These are phyloP conservation scores for Pyropia yezoensis DNA, from an alignment of 23 red algal species.

Conservation along the genomic window DNA sequence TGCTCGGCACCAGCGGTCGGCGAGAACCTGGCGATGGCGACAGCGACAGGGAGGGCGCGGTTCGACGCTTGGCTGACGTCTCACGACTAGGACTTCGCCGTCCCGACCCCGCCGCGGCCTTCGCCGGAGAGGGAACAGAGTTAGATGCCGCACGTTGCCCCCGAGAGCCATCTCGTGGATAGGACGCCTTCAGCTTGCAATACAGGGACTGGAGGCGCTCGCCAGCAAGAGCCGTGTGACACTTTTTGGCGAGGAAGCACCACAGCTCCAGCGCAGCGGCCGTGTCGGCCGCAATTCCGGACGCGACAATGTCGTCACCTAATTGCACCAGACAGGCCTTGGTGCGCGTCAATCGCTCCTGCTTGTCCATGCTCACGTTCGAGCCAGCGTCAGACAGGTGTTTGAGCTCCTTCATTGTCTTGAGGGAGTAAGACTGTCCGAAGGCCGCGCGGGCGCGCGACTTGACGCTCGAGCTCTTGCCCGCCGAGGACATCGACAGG, in stretches of 20 bases:
- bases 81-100: too few species aligned
- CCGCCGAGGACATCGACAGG: constrained; percentile 1
- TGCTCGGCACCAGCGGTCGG: too few species aligned
- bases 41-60: too few species aligned
- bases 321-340: constrained; percentile 61
- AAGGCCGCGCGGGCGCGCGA: background rate
- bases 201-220: constrained; percentile 53
- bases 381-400: constrained; percentile 20
- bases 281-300: constrained; percentile 6
- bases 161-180: too few species aligned
- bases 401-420: constrained; percentile 49
- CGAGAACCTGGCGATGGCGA: too few species aligned
- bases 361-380: constrained; percentile 29
- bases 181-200: constrained; percentile 11
- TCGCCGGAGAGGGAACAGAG: too few species aligned
- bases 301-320: constrained; percentile 21
- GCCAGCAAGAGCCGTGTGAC: constrained; percentile 31
- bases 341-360: constrained; percentile 36
- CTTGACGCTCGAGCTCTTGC: background rate
- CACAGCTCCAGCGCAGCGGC: constrained; percentile 20
- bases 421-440: constrained; percentile 9
- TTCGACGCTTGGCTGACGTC: too few species aligned
- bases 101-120: too few species aligned
- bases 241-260: constrained; percentile 45
- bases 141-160: too few species aligned